These are phyloP conservation scores for Delphinella strobiligena DNA, from an alignment of 2,329 filamentous ascomycete species.

Conservation along the genomic window DNA sequence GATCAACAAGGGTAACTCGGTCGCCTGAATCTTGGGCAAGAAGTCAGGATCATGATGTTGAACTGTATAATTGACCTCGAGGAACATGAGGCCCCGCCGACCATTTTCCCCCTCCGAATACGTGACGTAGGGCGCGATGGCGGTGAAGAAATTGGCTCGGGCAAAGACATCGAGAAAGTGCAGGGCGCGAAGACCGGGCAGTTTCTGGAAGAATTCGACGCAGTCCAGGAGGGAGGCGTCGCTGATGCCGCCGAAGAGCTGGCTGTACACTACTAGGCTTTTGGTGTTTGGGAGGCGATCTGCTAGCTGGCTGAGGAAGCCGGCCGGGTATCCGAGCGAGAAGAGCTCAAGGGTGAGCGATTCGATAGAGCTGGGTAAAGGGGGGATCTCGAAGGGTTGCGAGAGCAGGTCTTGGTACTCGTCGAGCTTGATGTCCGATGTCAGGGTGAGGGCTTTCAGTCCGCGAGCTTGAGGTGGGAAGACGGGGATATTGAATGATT, in stretches of 20 bases:
- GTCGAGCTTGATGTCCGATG: constrained; percentile 35
- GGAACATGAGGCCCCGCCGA: constrained; percentile 26
- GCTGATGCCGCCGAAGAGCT: constrained; percentile 33
- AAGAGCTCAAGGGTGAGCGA: constrained; percentile 37
- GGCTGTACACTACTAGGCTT: constrained; percentile 33
- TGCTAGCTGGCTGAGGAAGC: constrained; percentile 30
- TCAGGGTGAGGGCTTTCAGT: constrained; percentile 36
- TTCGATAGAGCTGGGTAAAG: constrained; percentile 28
- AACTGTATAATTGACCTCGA: constrained; percentile 37
- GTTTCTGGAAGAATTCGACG: constrained; percentile 26
- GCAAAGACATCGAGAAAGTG: constrained; percentile 38
- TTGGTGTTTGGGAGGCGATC: constrained; percentile 29
- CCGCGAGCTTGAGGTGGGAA: constrained; percentile 32
- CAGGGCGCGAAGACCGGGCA: constrained; percentile 26
- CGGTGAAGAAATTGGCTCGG: constrained; percentile 27
- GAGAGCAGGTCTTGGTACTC: constrained; percentile 30
- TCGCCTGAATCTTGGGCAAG: constrained; percentile 26
- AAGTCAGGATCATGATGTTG: constrained; percentile 32
- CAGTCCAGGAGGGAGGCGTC: constrained; percentile 27
- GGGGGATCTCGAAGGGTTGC: constrained; percentile 23
- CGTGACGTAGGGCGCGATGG: constrained; percentile 18
- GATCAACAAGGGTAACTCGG: constrained; percentile 24
- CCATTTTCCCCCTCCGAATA: constrained; percentile 10
- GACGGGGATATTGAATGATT: constrained; percentile 31
- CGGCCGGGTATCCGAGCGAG: constrained; percentile 33